These are phyloP conservation scores for Nitzschia inconspicua DNA, from an alignment of 108 stramenopile species.

Conservation along the genomic window DNA sequence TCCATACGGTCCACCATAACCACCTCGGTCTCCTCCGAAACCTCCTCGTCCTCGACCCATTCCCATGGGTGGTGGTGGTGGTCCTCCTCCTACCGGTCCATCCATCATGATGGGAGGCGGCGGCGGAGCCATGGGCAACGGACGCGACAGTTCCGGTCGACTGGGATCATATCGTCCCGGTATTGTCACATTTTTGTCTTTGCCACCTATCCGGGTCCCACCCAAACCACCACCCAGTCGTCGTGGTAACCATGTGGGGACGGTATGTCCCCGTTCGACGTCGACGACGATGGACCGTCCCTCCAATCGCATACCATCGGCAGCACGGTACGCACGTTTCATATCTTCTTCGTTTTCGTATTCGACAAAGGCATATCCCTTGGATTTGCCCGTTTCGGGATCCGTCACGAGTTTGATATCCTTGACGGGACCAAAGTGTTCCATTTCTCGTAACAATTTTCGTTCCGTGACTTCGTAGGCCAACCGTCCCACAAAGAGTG, in stretches of 20 bases:
- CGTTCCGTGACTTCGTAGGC: conserved; percentile 96
- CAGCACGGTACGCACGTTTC: conserved; percentile 85
- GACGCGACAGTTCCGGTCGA: conserved; percentile 17
- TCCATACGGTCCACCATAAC: conserved; percentile 11
- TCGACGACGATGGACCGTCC: conserved; percentile 89
- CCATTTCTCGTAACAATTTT: conserved; percentile 91
- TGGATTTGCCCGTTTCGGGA: conserved; percentile 45
- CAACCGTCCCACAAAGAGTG: conserved; percentile 91
- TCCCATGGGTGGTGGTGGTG: conserved; percentile 18
- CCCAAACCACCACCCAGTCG: conserved; percentile 91
- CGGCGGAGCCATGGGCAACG: conserved; percentile 6
- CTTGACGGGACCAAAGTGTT: conserved; percentile 87
- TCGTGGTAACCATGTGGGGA: conserved; percentile 91
- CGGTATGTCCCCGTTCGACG: conserved; percentile 97
- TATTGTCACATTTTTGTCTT: conserved; percentile 48
- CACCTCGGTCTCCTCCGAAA: conserved; percentile 12
- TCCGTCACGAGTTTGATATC: conserved; percentile 79
- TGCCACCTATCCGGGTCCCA: conserved; percentile 72
- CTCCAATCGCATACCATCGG: conserved; percentile 91
- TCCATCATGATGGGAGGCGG: conserved; percentile 23
- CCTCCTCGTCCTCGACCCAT: conserved; percentile 35
- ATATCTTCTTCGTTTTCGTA: conserved; percentile 89
- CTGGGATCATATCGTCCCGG: conserved; percentile 77
- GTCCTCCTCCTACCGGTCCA: conserved; percentile 10
- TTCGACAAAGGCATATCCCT: conserved; percentile 95